Evolutionary conservation across 1,284 basidiomycete species (phyloP).

Genomic region (Ustilago xerochloae): DNA sequence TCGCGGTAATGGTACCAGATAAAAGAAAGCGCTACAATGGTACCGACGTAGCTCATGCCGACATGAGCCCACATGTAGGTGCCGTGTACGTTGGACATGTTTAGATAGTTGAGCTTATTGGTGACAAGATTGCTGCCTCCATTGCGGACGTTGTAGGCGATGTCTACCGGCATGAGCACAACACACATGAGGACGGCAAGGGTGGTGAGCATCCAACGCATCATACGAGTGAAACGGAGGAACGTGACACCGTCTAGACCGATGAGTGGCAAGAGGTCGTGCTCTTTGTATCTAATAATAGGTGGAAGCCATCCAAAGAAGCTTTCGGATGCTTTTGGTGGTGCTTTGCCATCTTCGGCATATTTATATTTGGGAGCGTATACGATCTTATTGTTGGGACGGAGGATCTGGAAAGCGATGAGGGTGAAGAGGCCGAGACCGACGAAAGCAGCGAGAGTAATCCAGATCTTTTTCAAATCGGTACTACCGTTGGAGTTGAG

Average conservation of each 20-base stretch:
- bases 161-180: constrained; percentile 83
- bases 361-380: constrained; percentile 88
- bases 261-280: constrained; percentile 86
- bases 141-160: constrained; percentile 55
- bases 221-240: constrained; percentile 88
- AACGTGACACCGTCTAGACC: constrained; percentile 91
- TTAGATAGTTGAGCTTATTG: constrained; percentile 54
- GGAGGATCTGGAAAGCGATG: constrained; percentile 56
- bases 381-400: constrained; percentile 73
- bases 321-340: constrained; percentile 77
- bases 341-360: constrained; percentile 81
- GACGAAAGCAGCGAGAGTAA: constrained; percentile 53
- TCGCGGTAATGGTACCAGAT: constrained; percentile 61
- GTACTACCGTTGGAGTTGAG: constrained; percentile 45
- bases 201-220: constrained; percentile 71
- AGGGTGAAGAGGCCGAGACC: constrained; percentile 55
- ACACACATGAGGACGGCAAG: constrained; percentile 74
- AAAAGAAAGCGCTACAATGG: constrained; percentile 56
- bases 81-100: constrained; percentile 62
- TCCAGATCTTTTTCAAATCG: constrained; percentile 38
- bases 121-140: constrained; percentile 27
- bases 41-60: constrained; percentile 63
- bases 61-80: constrained; percentile 65
- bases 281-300: constrained; percentile 83
- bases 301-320: constrained; percentile 81